Conservation (phyloP, 2,329 filamentous ascomycete genomes). For the Fusarium succisae region DNA sequence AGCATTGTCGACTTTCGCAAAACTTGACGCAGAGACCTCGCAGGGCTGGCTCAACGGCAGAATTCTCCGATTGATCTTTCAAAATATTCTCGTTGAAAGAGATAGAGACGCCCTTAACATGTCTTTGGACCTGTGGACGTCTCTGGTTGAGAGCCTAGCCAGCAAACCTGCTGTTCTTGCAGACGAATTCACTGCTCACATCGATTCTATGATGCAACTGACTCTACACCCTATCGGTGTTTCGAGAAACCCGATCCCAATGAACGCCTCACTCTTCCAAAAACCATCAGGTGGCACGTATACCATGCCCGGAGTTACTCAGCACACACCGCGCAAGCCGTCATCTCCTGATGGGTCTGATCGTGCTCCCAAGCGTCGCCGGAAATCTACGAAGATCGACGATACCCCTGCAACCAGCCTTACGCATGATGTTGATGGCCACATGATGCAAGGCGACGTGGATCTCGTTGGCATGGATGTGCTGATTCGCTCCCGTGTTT, state of each 20-base stretch:
- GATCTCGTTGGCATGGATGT: constrained; percentile 92
- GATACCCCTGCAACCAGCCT: constrained; percentile 69
- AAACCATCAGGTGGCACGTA: constrained; percentile 92
- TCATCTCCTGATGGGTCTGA: constrained; percentile 66
- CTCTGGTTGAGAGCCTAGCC: constrained; percentile 76
- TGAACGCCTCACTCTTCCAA: constrained; percentile 90
- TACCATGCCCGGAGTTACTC: constrained; percentile 59
- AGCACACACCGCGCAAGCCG: constrained; percentile 56
- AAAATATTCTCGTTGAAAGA: constrained; percentile 93
- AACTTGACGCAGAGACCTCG: constrained; percentile 80
- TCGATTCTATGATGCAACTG: constrained; percentile 84
- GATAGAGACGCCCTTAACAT: constrained; percentile 83
- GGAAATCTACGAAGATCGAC: constrained; percentile 86
- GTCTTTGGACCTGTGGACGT: constrained; percentile 87
- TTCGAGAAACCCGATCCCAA: constrained; percentile 87
- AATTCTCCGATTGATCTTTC: constrained; percentile 87
- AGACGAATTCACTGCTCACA: constrained; percentile 76
- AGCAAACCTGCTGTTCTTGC: constrained; percentile 72
- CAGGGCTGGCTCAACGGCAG: constrained; percentile 93
- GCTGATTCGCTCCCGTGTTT: constrained; percentile 89
- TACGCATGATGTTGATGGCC: constrained; percentile 95
- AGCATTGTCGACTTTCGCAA: constrained; percentile 90
- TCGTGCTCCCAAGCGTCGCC: constrained; percentile 76
- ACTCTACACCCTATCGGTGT: constrained; percentile 93
- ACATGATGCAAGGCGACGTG: constrained; percentile 97